These are phyloP conservation scores for Trametes cubensis DNA, from an alignment of 768 basidiomycete genomes.

Conservation along the genomic window DNA sequence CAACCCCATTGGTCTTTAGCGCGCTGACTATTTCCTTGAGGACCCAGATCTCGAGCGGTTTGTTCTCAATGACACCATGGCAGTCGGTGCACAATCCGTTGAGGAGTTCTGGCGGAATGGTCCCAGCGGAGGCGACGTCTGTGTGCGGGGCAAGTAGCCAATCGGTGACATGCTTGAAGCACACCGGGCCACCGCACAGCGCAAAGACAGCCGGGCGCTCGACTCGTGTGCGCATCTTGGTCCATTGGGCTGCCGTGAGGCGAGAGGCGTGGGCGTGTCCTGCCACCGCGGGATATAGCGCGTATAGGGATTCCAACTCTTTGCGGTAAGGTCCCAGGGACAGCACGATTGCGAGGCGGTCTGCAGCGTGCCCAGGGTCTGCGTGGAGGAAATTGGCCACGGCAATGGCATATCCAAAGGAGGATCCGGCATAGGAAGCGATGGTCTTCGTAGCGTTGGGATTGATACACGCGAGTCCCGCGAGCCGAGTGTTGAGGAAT, in stretches of 20 bases:
- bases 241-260: not conserved
- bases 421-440: not conserved
- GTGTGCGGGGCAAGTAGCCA: not conserved
- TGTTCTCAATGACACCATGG: not conserved
- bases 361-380: not conserved
- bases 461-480: too few species aligned
- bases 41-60: not conserved
- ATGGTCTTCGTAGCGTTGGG: not conserved
- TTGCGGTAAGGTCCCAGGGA: not conserved
- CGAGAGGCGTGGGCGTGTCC: not conserved
- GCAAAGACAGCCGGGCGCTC: not conserved
- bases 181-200: not conserved
- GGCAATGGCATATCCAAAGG: not conserved
- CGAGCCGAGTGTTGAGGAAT: too few species aligned
- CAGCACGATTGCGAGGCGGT: not conserved
- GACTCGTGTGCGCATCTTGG: not conserved
- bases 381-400: not conserved
- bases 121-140: not conserved
- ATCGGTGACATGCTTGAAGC: not conserved
- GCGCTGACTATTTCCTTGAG: not conserved
- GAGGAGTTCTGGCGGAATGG: not conserved
- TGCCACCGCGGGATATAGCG: not conserved
- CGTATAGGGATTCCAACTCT: not conserved
- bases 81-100: not conserved
- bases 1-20: too few species aligned